Conservation (phyloP, 2,329 filamentous ascomycete species). For the Nakataea oryzae region DNA sequence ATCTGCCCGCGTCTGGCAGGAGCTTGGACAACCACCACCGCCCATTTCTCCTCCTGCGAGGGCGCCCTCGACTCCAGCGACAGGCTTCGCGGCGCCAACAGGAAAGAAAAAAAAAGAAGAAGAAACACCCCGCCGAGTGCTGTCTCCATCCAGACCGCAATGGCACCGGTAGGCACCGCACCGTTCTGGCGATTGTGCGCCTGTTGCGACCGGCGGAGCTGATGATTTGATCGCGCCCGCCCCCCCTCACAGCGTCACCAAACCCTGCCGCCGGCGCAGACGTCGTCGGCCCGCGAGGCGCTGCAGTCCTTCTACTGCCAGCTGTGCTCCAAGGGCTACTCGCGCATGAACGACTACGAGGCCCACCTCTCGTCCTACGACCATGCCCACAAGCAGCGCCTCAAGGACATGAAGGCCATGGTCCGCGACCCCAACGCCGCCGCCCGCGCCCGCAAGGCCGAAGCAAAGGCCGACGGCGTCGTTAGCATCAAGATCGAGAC, state of each 20-base stretch:
- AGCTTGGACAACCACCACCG: too few species aligned
- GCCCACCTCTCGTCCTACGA: slow-evolving; percentile 91
- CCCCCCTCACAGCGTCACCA: slow-evolving; percentile 35
- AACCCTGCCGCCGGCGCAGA: slow-evolving; percentile 47
- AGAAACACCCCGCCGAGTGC: too few species aligned
- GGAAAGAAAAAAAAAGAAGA: too few species aligned
- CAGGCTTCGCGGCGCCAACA: too few species aligned
- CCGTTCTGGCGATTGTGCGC: too few species aligned
- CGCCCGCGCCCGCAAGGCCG: slow-evolving; percentile 55
- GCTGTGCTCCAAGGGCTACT: slow-evolving; percentile 89
- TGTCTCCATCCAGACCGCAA: slow-evolving; percentile 17
- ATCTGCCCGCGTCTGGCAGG: too few species aligned
- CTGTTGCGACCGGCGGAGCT: background rate
- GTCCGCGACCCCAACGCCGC: slow-evolving; percentile 59
- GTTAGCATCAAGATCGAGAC: slow-evolving; percentile 54
- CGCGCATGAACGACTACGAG: slow-evolving; percentile 92
- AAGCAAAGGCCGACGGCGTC: slow-evolving; percentile 59
- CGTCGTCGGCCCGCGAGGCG: slow-evolving; percentile 60
- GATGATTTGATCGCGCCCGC: background rate
- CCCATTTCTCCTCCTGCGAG: too few species aligned
- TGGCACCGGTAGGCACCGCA: slow-evolving; percentile 48
- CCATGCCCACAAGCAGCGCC: slow-evolving; percentile 84
- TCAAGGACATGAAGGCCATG: slow-evolving; percentile 82
- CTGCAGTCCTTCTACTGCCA: slow-evolving; percentile 74
- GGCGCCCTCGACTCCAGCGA: too few species aligned